A percentile compares a stretch with the other conserved stretches of the same genome.
Conservation (phyloP, 2,329 filamentous ascomycete species). For the Ilyonectria sp. region DNA sequence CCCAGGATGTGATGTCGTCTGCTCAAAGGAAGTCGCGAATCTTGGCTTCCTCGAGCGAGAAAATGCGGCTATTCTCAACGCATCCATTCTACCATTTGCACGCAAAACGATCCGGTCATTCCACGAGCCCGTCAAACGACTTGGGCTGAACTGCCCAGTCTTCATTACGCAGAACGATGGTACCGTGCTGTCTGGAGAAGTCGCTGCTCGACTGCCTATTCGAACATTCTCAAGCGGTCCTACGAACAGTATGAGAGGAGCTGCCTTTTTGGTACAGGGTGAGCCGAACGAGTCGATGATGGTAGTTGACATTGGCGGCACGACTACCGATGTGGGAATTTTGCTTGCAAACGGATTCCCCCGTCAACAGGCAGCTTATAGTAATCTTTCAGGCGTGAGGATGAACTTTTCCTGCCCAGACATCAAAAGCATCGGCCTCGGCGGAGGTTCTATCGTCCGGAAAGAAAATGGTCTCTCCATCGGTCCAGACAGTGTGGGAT, state of each 20-base stretch:
- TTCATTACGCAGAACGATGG: slow-evolving; percentile 78
- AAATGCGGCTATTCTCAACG: slow-evolving; percentile 76
- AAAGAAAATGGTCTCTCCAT: slow-evolving; percentile 59
- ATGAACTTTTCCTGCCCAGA: slow-evolving; percentile 74
- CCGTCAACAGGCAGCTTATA: slow-evolving; percentile 74
- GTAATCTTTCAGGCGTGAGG: slow-evolving; percentile 73
- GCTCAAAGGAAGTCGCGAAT: slow-evolving; percentile 67
- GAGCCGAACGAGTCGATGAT: slow-evolving; percentile 61
- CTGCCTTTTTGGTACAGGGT: slow-evolving; percentile 69
- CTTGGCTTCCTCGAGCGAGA: slow-evolving; percentile 73
- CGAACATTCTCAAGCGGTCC: slow-evolving; percentile 74
- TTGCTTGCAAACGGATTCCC: slow-evolving; percentile 75
- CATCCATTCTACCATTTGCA: slow-evolving; percentile 72
- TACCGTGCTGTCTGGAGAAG: slow-evolving; percentile 68
- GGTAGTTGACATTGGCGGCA: slow-evolving; percentile 78
- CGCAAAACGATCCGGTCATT: slow-evolving; percentile 71
- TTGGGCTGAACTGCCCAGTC: slow-evolving; percentile 67
- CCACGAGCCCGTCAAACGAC: slow-evolving; percentile 63
- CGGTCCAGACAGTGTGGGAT: slow-evolving; percentile 75
- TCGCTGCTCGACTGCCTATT: slow-evolving; percentile 71
- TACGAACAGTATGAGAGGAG: slow-evolving; percentile 75
- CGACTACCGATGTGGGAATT: slow-evolving; percentile 75
- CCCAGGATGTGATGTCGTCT: slow-evolving; percentile 62
- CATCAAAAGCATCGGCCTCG: slow-evolving; percentile 72
- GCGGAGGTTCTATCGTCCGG: slow-evolving; percentile 70